Percentiles rank a stretch among this genome's conserved stretches.
These are phyloP conservation scores for Hypoxylon sp. DNA, from an alignment of 2,329 filamentous ascomycete genomes.

Conservation along the genomic window DNA sequence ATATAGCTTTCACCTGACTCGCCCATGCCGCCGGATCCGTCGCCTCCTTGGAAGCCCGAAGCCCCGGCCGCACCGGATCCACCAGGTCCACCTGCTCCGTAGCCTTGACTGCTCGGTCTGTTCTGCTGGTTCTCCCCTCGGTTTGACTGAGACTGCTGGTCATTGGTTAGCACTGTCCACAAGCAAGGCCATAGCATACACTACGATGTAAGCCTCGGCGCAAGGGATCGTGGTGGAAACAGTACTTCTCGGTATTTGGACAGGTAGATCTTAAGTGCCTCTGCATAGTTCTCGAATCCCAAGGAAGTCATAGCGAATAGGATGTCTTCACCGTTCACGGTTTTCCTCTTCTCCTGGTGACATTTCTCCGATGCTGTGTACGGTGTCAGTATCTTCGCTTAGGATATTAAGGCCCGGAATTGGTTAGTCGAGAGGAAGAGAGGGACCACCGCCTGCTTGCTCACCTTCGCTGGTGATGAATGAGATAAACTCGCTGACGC, in stretches of 20 bases:
- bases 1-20: constrained; percentile 63
- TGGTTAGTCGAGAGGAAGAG: constrained; percentile 36
- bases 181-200: constrained; percentile 16
- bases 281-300: constrained; percentile 98
- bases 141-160: constrained; percentile 81
- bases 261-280: constrained; percentile 97
- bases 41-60: constrained; percentile 59
- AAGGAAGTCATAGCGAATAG: constrained; percentile 99
- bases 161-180: constrained; percentile 50
- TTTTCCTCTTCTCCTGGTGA: constrained; percentile 99
- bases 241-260: constrained; percentile 97
- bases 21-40: constrained; percentile 57
- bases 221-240: constrained; percentile 26
- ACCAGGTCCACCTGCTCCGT: constrained; percentile 57
- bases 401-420: constrained; percentile 17
- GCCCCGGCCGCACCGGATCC: constrained; percentile 55
- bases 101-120: constrained; percentile 65
- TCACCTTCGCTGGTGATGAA: constrained; percentile 99
- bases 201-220: constrained; percentile 13
- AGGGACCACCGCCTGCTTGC: constrained; percentile 48
- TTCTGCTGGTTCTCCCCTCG: constrained; percentile 67
- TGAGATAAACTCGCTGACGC: constrained; percentile 99
- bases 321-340: constrained; percentile 98
- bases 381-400: constrained; percentile 42
- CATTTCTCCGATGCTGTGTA: constrained; percentile 94